Percentiles rank a stretch among this genome's conserved stretches.
Evolutionary conservation across 345 rosid species (phyloP).

Genomic region (Dipteronia sinensis): DNA sequence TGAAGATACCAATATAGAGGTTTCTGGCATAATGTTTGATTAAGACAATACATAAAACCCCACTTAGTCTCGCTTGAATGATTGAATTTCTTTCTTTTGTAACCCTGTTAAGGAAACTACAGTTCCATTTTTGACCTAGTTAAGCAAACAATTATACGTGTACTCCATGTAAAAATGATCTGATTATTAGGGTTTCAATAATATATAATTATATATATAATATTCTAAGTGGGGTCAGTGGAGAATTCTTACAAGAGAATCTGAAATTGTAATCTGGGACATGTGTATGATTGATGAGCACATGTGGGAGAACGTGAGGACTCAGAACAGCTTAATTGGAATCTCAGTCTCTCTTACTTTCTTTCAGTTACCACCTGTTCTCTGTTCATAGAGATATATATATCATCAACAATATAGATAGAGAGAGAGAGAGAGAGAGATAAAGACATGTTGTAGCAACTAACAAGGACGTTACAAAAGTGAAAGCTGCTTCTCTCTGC

Average conservation of each 20-base stretch:
- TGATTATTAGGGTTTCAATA: neutral
- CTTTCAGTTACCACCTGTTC: slow-evolving; percentile 22
- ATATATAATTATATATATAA: neutral
- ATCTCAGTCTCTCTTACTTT: slow-evolving; percentile 33
- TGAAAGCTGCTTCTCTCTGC: slow-evolving; percentile 29
- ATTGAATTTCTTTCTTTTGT: slow-evolving; percentile 9
- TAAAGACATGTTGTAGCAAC: neutral
- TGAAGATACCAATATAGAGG: slow-evolving; percentile 1
- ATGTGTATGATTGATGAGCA: slow-evolving; percentile 31
- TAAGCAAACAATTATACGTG: neutral
- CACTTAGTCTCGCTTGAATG: slow-evolving; percentile 10
- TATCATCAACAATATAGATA: neutral
- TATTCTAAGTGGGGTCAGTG: slow-evolving; percentile 3
- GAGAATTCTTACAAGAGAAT: slow-evolving; percentile 22
- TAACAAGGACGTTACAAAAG: slow-evolving; percentile 32
- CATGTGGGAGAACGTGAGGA: slow-evolving; percentile 47
- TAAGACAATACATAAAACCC: slow-evolving; percentile 12
- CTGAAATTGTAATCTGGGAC: slow-evolving; percentile 11
- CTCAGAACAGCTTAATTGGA: slow-evolving; percentile 25
- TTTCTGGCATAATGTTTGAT: neutral
- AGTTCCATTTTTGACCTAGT: slow-evolving; percentile 4
- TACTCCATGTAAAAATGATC: neutral
- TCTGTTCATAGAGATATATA: slow-evolving; percentile 4
- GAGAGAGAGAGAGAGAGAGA: slow-evolving; percentile 1
- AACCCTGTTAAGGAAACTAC: slow-evolving; percentile 26